These are phyloP conservation scores for Zangia roseola DNA, from an alignment of 768 basidiomycete species.

Conservation along the genomic window DNA sequence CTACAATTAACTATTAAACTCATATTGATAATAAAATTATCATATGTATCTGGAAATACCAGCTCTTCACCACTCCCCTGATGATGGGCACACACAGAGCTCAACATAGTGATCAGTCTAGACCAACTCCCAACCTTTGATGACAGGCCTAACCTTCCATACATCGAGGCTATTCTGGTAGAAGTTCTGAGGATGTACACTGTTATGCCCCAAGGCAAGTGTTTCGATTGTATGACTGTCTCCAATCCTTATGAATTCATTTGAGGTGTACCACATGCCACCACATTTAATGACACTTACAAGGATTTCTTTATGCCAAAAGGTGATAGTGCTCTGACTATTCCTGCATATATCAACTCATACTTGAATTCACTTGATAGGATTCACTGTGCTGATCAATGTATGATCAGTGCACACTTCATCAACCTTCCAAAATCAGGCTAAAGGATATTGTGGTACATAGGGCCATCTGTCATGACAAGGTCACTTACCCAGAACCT, in stretches of 20 bases:
- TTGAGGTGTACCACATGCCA: slow-evolving; percentile 26
- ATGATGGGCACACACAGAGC: slow-evolving; percentile 24
- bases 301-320: slow-evolving; percentile 43
- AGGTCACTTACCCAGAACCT: slow-evolving; percentile 12
- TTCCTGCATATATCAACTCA: not conserved
- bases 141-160: slow-evolving; percentile 35
- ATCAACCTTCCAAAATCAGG: not conserved
- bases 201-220: slow-evolving; percentile 23
- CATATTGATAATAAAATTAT: no score
- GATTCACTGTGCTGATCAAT: slow-evolving; percentile 27
- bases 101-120: slow-evolving; percentile 26
- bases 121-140: slow-evolving; percentile 25
- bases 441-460: not conserved
- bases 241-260: not conserved
- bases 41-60: no score
- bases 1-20: no score
- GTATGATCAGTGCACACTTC: slow-evolving; percentile 27
- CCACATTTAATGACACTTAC: slow-evolving; percentile 24
- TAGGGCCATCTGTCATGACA: slow-evolving; percentile 27
- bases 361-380: slow-evolving; percentile 21
- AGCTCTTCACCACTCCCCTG: no score
- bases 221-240: not conserved
- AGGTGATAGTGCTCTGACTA: slow-evolving; percentile 15
- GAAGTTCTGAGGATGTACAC: slow-evolving; percentile 34
- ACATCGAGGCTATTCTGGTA: slow-evolving; percentile 40